Evolutionary conservation across 768 basidiomycete species (phyloP), one percentile per base, ranked within the genome.

Genomic region (Phanerochaete sordida): DNA sequence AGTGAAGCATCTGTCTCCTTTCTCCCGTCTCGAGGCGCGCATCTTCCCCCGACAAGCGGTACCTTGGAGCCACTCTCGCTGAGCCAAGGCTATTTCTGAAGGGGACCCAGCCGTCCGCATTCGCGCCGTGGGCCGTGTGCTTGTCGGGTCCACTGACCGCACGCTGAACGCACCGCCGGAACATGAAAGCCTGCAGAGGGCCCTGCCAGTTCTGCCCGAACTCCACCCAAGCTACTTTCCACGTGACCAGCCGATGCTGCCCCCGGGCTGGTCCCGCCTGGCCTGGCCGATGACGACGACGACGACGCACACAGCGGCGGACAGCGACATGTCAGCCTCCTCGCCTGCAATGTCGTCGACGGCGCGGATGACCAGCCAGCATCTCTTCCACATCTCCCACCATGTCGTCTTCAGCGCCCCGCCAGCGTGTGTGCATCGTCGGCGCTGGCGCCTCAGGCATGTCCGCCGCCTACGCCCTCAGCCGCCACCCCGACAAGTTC

Each of bases 381-480:
- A 3, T 3, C 47, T 48, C 35, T 54, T 43, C 23, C 5, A 39
- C 21, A 5, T 27, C 54, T 15, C 51, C 62, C 45, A 58, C 67
- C 56, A 67, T 64, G 64, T 44, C 60, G 23, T 48, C 64, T 2
- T 24, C 56, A 5, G 9, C 53, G 11, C 21, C 60, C 3, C 66
- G 54, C n/a, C 66, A 66, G 39, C 68, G 68, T 24, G 61, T 68
- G 2, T 68, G 66, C 62, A 69, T 70, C 44, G 64, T 70, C 51
- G 69, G 68, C 43, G 68, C 69, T 27, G 68, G 69, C 37, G 68
- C 72, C 15, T 64, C 70, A 3, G 72, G 71, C 52, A 73, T 74
- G 68, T 72, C 71, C 1, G 70, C 71, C 21, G 75, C 74, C 0
- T 72, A 73, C 54, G 72, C 73, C 1, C 66, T 76, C 49, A 69